Conservation (phyloP, 2,329 filamentous ascomycete species). For the Ploettnerulaceae sp. region DNA sequence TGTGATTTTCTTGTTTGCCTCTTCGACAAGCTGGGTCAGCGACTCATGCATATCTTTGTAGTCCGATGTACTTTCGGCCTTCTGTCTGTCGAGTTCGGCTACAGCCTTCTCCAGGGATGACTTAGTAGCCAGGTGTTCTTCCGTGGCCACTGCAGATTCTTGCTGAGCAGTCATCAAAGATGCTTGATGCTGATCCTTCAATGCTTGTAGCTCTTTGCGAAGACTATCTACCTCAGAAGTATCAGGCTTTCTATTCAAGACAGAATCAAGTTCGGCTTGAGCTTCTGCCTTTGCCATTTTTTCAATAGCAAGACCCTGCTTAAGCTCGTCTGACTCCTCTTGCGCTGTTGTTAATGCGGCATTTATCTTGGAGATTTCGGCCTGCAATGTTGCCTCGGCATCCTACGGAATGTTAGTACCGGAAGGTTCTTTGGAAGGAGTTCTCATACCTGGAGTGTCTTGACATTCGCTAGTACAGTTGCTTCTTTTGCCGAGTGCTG, state of each 20-base stretch:
- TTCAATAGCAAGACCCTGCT: slow-evolving; percentile 37
- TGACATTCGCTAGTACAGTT: slow-evolving; percentile 19
- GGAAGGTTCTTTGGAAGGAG: slow-evolving; percentile 35
- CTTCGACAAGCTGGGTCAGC: slow-evolving; percentile 55
- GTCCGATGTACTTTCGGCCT: slow-evolving; percentile 47
- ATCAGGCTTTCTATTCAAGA: slow-evolving; percentile 51
- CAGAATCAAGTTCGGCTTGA: slow-evolving; percentile 54
- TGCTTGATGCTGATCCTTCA: slow-evolving; percentile 45
- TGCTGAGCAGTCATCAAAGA: slow-evolving; percentile 36
- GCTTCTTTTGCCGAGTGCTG: slow-evolving; percentile 30
- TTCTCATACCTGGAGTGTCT: slow-evolving; percentile 25
- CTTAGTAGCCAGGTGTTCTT: slow-evolving; percentile 37
- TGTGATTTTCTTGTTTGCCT: slow-evolving; percentile 39
- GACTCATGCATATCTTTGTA: slow-evolving; percentile 58
- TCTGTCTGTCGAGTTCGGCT: slow-evolving; percentile 50
- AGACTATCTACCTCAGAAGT: slow-evolving; percentile 49
- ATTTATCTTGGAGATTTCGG: slow-evolving; percentile 43
- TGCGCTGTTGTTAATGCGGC: slow-evolving; percentile 30
- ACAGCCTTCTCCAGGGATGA: slow-evolving; percentile 40
- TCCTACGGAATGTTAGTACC: slow-evolving; percentile 38
- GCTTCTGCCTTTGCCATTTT: slow-evolving; percentile 40
- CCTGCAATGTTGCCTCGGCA: slow-evolving; percentile 38
- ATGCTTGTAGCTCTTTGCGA: slow-evolving; percentile 44
- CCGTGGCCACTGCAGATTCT: slow-evolving; percentile 34
- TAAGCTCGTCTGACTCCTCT: slow-evolving; percentile 28